These are phyloP conservation scores for Nakaseomyces sp. DNA, from an alignment of 1,139 yeast genomes.

Conservation along the genomic window DNA sequence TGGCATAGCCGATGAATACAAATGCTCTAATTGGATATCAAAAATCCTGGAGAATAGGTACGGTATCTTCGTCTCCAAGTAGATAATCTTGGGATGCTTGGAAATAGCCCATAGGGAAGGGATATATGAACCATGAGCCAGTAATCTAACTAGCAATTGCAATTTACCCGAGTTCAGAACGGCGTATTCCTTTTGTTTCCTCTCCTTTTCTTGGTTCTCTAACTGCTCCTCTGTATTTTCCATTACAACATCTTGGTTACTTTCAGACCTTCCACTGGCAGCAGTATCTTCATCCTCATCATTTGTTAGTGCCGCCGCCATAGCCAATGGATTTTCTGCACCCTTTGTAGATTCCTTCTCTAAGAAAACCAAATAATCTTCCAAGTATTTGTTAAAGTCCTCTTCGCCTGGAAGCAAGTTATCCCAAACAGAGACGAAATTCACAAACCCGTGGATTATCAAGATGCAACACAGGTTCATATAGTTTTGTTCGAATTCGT, in stretches of 20 bases:
- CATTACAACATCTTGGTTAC: constrained; percentile 13
- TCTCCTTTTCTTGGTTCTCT: constrained; percentile 8
- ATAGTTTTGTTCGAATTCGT: constrained; percentile 29
- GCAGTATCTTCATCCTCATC: constrained; percentile 38
- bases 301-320: constrained; percentile 81
- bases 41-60: constrained; percentile 44
- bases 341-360: constrained; percentile 59
- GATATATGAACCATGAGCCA: constrained; percentile 56
- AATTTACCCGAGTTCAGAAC: constrained; percentile 14
- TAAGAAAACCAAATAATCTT: constrained; percentile 41
- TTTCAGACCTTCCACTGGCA: no score
- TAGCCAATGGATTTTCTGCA: constrained; percentile 69
- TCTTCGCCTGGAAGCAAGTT: constrained; percentile 42
- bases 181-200: constrained; percentile 6
- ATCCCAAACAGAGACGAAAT: constrained; percentile 54
- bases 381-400: constrained; percentile 35
- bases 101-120: constrained; percentile 56
- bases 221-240: constrained; percentile 12
- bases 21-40: constrained; percentile 43
- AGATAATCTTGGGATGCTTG: constrained; percentile 54
- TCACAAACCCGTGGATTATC: constrained; percentile 61
- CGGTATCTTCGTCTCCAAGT: constrained; percentile 46
- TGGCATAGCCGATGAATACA: constrained; percentile 29
- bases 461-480: constrained; percentile 44
- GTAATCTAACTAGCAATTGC: constrained; percentile 43